Evolutionary conservation across 257 asterid genomes (phyloP).

Genomic region (Scutellaria minor): DNA sequence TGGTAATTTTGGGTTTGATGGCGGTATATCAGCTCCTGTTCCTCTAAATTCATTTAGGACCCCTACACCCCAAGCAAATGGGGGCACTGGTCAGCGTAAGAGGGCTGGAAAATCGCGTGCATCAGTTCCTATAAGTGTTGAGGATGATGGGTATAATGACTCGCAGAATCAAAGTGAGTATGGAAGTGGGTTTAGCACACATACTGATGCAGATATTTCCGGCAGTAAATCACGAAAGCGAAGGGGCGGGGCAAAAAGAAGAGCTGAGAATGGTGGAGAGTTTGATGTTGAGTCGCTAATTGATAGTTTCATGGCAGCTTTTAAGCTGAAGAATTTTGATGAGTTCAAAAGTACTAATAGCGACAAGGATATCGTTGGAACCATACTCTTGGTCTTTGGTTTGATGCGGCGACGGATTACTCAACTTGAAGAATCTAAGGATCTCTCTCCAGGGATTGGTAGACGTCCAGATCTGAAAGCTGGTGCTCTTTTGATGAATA

Average conservation of each 20-base stretch:
- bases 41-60: conserved; percentile 79
- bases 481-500: conserved; percentile 60
- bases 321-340: conserved; percentile 61
- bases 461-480: conserved; percentile 82
- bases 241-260: conserved; percentile 54
- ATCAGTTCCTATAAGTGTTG: conserved; percentile 41
- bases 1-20: conserved; percentile 41
- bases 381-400: conserved; percentile 62
- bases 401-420: conserved; percentile 64
- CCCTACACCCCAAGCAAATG: conserved; percentile 56
- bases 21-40: conserved; percentile 61
- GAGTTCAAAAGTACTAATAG: conserved; percentile 57
- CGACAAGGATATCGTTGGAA: conserved; percentile 55
- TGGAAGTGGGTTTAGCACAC: conserved; percentile 38
- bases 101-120: conserved; percentile 41
- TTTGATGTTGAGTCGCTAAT: conserved; percentile 54
- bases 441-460: conserved; percentile 29
- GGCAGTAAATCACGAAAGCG: conserved; percentile 48
- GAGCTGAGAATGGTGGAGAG: conserved; percentile 40
- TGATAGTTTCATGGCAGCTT: conserved; percentile 48
- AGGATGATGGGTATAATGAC: conserved; percentile 61
- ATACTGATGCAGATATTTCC: conserved; percentile 45
- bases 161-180: conserved; percentile 49
- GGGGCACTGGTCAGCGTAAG: conserved; percentile 47
- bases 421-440: conserved; percentile 69